Percentiles rank a stretch among this genome's conserved stretches.
Conservation (phyloP, 2,329 filamentous ascomycete genomes). For the Herpotrichia juniperi region DNA sequence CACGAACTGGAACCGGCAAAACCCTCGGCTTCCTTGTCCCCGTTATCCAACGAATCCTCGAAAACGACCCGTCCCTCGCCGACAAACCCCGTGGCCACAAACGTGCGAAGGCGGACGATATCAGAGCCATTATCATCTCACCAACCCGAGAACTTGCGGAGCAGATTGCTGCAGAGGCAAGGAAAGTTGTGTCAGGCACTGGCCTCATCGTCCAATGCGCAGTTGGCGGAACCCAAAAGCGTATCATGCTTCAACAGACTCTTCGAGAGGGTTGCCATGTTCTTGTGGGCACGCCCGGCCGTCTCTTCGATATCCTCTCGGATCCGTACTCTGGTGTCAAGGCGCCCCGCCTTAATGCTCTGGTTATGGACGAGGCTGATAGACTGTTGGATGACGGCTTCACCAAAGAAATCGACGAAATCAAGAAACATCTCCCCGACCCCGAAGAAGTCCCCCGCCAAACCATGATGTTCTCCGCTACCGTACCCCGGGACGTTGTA, state of each 20-base stretch:
- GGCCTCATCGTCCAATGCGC: constrained; percentile 74
- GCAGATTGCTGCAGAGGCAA: constrained; percentile 74
- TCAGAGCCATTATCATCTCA: constrained; percentile 66
- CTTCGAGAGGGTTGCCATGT: constrained; percentile 82
- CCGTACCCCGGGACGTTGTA: constrained; percentile 84
- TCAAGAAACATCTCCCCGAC: constrained; percentile 64
- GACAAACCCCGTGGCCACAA: constrained; percentile 46
- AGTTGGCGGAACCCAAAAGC: constrained; percentile 90
- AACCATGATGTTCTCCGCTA: constrained; percentile 94
- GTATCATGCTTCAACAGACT: constrained; percentile 68
- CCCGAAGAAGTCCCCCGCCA: constrained; percentile 72
- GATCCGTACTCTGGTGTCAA: constrained; percentile 68
- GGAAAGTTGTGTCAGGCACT: constrained; percentile 68
- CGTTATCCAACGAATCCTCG: constrained; percentile 78
- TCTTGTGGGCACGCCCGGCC: constrained; percentile 87
- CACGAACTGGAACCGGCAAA: constrained; percentile 96
- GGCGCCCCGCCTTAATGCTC: constrained; percentile 64
- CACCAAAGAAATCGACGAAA: constrained; percentile 55
- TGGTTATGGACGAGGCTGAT: constrained; percentile 72
- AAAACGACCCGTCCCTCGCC: constrained; percentile 66
- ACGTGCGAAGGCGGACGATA: constrained; percentile 57
- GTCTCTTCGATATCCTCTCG: constrained; percentile 79
- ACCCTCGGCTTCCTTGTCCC: constrained; percentile 92
- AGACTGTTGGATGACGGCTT: constrained; percentile 68
- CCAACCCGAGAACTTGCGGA: constrained; percentile 69